These are phyloP conservation scores for Wickerhamiella spandovensis DNA, from an alignment of 805 yeast species.

Conservation along the genomic window DNA sequence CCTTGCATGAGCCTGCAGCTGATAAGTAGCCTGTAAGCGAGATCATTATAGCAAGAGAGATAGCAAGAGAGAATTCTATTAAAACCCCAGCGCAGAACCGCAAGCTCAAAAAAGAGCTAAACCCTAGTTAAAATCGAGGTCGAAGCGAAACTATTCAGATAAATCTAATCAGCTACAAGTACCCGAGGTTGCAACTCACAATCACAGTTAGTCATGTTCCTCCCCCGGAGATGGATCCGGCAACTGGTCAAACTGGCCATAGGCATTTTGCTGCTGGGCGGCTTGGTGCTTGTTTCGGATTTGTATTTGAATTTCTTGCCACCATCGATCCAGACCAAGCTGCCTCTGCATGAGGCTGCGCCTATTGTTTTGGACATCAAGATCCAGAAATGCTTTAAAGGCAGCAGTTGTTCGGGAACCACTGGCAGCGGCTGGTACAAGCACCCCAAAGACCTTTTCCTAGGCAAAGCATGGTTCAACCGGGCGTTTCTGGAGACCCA, in stretches of 20 bases:
- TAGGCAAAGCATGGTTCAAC: constrained; percentile 33
- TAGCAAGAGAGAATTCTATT: no score
- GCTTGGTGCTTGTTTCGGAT: constrained; percentile 29
- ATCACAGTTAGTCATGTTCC: not conserved
- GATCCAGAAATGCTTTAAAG: constrained; percentile 25
- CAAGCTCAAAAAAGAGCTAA: no score
- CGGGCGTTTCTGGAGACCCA: constrained; percentile 29
- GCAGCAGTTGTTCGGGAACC: constrained; percentile 10
- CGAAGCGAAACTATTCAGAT: not conserved
- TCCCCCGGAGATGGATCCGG: constrained; percentile 4
- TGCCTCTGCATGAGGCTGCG: constrained; percentile 32
- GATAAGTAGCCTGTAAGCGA: no score
- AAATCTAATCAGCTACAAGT: no score
- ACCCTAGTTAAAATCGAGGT: no score
- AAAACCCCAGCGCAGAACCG: no score
- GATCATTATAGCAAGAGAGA: no score
- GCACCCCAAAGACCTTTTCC: constrained; percentile 35
- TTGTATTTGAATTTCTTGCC: constrained; percentile 27
- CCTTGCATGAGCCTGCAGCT: no score
- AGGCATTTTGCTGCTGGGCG: constrained; percentile 6
- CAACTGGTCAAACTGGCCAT: constrained; percentile 7
- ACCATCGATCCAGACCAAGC: constrained; percentile 22
- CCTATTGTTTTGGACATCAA: constrained; percentile 32
- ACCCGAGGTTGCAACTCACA: no score
- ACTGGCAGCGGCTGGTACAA: constrained; percentile 30